These are phyloP conservation scores for Physaria fendleri DNA, from an alignment of 345 rosid species.

Conservation along the genomic window DNA sequence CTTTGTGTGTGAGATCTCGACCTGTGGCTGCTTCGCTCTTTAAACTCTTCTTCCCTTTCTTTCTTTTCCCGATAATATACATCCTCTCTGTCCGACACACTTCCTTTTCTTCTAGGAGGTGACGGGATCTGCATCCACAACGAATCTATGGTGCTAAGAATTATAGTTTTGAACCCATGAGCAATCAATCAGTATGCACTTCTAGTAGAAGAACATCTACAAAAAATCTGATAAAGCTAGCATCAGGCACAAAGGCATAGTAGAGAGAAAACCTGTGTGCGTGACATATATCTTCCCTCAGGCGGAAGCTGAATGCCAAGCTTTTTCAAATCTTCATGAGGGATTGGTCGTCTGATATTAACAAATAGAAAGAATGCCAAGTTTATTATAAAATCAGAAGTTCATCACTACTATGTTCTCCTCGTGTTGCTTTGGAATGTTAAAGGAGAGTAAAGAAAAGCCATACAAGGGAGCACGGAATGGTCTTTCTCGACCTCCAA, in stretches of 20 bases:
- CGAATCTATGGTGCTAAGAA: not conserved
- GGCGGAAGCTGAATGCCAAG: constrained; percentile 90
- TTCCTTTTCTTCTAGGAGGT: constrained; percentile 63
- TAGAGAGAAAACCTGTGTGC: constrained; percentile 69
- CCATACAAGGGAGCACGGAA: constrained; percentile 92
- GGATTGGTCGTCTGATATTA: constrained; percentile 61
- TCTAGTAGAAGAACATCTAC: not conserved
- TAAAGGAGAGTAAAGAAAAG: not conserved
- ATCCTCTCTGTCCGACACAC: constrained; percentile 40
- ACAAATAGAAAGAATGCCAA: not conserved
- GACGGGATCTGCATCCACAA: constrained; percentile 62
- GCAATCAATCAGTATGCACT: not conserved
- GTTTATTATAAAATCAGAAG: not conserved
- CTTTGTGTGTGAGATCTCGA: constrained; percentile 14
- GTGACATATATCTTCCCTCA: constrained; percentile 83
- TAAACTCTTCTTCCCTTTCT: constrained; percentile 34
- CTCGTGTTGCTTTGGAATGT: not conserved
- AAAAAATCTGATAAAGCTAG: not conserved
- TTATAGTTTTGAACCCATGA: not conserved
- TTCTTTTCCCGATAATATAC: constrained; percentile 23
- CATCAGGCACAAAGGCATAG: not conserved
- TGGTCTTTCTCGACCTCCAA: constrained; percentile 97
- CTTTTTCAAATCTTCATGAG: constrained; percentile 70
- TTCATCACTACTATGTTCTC: not conserved
- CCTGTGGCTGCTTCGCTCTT: constrained; percentile 15